These are phyloP conservation scores for Prunella vulgaris DNA, from an alignment of 257 asterid genomes.

Conservation along the genomic window DNA sequence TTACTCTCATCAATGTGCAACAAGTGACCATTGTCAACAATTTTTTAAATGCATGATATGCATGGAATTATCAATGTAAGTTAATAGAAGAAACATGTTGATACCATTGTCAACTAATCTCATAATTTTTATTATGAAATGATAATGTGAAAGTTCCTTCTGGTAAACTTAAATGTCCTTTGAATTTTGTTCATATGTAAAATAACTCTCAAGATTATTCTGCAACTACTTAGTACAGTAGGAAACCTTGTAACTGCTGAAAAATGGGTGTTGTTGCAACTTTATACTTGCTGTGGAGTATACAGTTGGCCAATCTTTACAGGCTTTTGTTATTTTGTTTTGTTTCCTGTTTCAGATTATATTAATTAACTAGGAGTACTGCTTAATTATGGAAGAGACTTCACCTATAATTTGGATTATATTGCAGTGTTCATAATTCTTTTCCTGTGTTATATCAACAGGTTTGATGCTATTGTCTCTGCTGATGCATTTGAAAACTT, in stretches of 20 bases:
- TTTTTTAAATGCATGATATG: too few species aligned
- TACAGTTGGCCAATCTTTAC: not conserved
- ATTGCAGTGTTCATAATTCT: slow-evolving; percentile 7
- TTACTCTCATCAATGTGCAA: too few species aligned
- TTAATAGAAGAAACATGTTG: not conserved
- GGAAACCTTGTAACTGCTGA: not conserved
- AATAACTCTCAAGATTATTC: not conserved
- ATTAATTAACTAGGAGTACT: not conserved
- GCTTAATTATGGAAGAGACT: not conserved
- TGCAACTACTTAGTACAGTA: slow-evolving; percentile 6
- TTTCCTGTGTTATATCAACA: slow-evolving; percentile 28
- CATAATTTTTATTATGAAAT: not conserved
- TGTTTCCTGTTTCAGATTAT: not conserved
- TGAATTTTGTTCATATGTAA: not conserved
- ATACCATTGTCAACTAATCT: not conserved
- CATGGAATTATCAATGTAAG: slow-evolving; percentile 80
- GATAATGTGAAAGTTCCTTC: not conserved
- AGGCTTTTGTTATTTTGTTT: not conserved
- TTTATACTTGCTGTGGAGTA: not conserved
- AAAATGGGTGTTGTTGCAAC: too few species aligned
- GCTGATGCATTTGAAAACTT: slow-evolving; percentile 94
- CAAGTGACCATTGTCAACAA: too few species aligned
- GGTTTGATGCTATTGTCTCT: slow-evolving; percentile 97
- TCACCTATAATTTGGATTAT: not conserved
- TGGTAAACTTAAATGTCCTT: not conserved